phyloP scores from a whole-genome alignment of 345 rosid genomes.

The Salix purpurea region DNA sequence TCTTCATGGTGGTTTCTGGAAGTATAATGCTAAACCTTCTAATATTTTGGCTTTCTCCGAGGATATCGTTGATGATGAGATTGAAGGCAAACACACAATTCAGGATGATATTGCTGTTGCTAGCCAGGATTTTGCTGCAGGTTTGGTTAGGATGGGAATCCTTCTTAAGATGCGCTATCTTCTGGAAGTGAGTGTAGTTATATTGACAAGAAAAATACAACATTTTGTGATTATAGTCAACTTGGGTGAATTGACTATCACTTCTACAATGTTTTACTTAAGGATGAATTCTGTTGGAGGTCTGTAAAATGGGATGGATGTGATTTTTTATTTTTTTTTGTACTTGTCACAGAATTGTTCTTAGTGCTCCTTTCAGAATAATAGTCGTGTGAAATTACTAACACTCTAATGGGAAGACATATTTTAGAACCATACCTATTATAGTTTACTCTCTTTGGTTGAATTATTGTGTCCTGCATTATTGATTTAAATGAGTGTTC shows the following conservation, averaged over 20 bases:
- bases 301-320: neutral
- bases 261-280: neutral
- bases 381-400: neutral
- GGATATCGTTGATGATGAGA: conserved; percentile 46
- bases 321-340: neutral
- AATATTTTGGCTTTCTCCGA: conserved; percentile 49
- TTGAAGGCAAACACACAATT: conserved; percentile 61
- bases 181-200: conserved; percentile 57
- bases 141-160: conserved; percentile 86
- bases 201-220: neutral
- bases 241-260: no score
- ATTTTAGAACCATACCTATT: no score
- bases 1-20: conserved; percentile 85
- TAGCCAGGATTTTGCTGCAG: conserved; percentile 90
- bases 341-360: neutral
- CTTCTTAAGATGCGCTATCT: conserved; percentile 64
- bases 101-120: conserved; percentile 80
- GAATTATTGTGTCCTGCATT: neutral
- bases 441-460: neutral
- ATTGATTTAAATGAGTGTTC: neutral
- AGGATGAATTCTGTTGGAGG: neutral
- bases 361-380: neutral
- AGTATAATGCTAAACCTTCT: conserved; percentile 85
- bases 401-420: neutral
- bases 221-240: neutral